These are phyloP conservation scores for Penicillium sp. DNA, from an alignment of 2,329 filamentous ascomycete species.

Conservation along the genomic window DNA sequence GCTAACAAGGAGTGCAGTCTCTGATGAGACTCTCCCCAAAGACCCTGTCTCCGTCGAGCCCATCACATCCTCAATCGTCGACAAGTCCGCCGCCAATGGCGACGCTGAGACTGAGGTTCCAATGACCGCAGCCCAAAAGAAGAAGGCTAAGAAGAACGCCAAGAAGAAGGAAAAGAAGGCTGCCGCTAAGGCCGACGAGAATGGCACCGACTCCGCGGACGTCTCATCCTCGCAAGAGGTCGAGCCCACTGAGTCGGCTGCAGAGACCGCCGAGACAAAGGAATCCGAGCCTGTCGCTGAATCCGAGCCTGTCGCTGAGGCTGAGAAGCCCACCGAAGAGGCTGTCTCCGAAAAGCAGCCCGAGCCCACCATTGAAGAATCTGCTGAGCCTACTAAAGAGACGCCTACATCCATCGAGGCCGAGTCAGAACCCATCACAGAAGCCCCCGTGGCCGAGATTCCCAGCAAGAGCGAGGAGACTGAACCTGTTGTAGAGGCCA, in stretches of 20 bases:
- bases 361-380: conserved; percentile 11
- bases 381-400: background rate
- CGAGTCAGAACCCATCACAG: conserved; percentile 6
- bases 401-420: conserved; percentile 3
- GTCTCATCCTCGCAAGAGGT: background rate
- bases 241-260: background rate
- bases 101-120: conserved; percentile 7
- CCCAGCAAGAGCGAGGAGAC: conserved; percentile 4
- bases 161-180: conserved; percentile 25
- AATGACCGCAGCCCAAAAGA: conserved; percentile 18
- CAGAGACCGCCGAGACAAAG: background rate
- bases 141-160: conserved; percentile 21
- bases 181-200: background rate
- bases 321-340: conserved; percentile 4
- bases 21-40: conserved; percentile 20
- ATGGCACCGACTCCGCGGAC: background rate
- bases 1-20: conserved; percentile 7
- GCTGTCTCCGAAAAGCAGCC: conserved; percentile 3
- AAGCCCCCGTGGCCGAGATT: conserved; percentile 5
- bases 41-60: conserved; percentile 17
- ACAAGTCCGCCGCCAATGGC: conserved; percentile 10
- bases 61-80: conserved; percentile 11
- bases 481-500: conserved; percentile 5
- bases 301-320: conserved; percentile 2
- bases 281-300: conserved; percentile 5